Evolutionary conservation across 345 rosid genomes (phyloP).

Genomic region (Eucalyptus sp.): DNA sequence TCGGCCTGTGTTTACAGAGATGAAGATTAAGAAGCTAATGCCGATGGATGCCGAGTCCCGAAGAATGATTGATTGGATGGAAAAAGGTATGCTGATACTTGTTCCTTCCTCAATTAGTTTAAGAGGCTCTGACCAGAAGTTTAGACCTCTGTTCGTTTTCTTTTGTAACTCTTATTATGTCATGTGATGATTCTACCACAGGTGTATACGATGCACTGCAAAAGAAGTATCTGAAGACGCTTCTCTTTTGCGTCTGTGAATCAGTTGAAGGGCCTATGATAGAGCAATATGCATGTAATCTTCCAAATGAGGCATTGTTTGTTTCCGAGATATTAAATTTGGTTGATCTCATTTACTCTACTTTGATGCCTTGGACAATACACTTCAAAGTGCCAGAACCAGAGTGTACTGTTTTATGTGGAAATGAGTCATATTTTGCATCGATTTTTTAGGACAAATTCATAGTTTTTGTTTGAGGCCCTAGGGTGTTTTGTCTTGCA

Average conservation of each 20-base stretch:
- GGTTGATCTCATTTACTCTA: background rate
- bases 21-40: slow-evolving; percentile 97
- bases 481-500: slow-evolving; percentile 22
- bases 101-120: background rate
- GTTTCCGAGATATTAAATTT: background rate
- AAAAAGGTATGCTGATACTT: slow-evolving; percentile 51
- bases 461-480: background rate
- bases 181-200: background rate
- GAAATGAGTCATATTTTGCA: background rate
- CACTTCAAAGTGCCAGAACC: background rate
- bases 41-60: slow-evolving; percentile 95
- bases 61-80: slow-evolving; percentile 97
- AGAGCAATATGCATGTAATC: slow-evolving; percentile 82
- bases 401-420: background rate
- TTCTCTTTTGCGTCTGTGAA: slow-evolving; percentile 83
- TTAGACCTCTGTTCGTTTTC: background rate
- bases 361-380: background rate
- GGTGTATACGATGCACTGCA: slow-evolving; percentile 94
- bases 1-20: slow-evolving; percentile 29
- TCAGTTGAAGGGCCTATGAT: slow-evolving; percentile 70
- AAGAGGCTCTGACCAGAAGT: background rate
- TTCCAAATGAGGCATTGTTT: background rate
- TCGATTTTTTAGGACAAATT: background rate
- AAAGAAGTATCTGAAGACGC: slow-evolving; percentile 83
- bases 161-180: background rate